phyloP scores from a whole-genome alignment of 1,139 yeast genomes.

The Nakaseomyces delphensis region DNA sequence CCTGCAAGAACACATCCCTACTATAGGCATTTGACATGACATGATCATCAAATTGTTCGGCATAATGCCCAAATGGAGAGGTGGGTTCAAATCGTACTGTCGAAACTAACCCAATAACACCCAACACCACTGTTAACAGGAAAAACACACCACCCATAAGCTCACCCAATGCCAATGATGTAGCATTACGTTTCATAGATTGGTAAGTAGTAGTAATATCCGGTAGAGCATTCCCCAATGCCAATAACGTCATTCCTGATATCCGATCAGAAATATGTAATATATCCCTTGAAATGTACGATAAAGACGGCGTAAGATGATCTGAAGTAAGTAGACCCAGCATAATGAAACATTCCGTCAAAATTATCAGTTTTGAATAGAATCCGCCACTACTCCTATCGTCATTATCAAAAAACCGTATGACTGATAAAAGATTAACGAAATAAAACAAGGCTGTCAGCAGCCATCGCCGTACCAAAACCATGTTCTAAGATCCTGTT shows the following conservation, averaged over 20 bases:
- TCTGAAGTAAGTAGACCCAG: slow-evolving; percentile 29
- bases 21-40: slow-evolving; percentile 11
- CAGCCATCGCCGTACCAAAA: slow-evolving; percentile 12
- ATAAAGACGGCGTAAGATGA: slow-evolving; percentile 27
- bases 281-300: slow-evolving; percentile 24
- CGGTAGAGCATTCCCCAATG: slow-evolving; percentile 89
- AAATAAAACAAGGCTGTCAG: slow-evolving; percentile 10
- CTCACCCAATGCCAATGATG: slow-evolving; percentile 79
- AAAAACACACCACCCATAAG: slow-evolving; percentile 57
- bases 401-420: slow-evolving; percentile 3
- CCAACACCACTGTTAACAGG: slow-evolving; percentile 26
- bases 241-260: slow-evolving; percentile 80
- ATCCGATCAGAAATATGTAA: slow-evolving; percentile 65
- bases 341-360: slow-evolving; percentile 21
- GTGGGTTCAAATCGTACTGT: slow-evolving; percentile 14
- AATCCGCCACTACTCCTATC: slow-evolving; percentile 10
- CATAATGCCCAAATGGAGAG: slow-evolving; percentile 4
- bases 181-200: slow-evolving; percentile 61
- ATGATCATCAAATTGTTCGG: slow-evolving; percentile 1
- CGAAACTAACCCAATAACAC: slow-evolving; percentile 22
- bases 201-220: slow-evolving; percentile 79
- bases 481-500: too few species aligned
- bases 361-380: slow-evolving; percentile 14
- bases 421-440: slow-evolving; percentile 8
- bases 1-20: slow-evolving; percentile 21